Conservation (phyloP, 495 filamentous ascomycete genomes). For the Podospora sp. region DNA sequence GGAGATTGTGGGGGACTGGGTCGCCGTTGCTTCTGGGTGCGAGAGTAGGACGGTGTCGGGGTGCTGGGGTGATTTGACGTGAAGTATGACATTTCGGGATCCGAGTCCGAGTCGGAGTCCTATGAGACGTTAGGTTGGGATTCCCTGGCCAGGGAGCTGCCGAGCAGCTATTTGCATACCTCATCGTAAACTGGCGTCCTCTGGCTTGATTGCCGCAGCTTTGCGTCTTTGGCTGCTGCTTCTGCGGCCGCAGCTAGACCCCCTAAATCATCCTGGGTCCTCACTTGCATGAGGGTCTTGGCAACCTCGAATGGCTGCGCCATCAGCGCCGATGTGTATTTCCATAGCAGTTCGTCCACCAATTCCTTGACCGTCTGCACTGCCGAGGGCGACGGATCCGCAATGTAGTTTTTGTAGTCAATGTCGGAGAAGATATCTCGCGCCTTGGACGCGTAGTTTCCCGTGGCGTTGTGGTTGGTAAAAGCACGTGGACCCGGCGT, state of each 20-base stretch:
- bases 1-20: constrained; percentile 39
- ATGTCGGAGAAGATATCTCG: constrained; percentile 83
- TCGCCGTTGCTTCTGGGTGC: constrained; percentile 34
- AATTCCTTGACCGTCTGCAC: constrained; percentile 70
- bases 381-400: constrained; percentile 72
- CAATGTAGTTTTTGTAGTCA: constrained; percentile 85
- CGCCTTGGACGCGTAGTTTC: constrained; percentile 70
- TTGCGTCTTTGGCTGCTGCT: constrained; percentile 27
- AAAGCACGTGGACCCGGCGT: constrained; percentile 50
- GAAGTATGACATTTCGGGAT: constrained; percentile 81
- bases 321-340: constrained; percentile 79
- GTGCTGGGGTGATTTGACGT: constrained; percentile 65
- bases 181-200: constrained; percentile 49
- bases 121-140: constrained; percentile 18
- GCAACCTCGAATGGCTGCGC: constrained; percentile 97
- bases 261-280: constrained; percentile 53
- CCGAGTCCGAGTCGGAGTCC: constrained; percentile 63
- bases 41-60: constrained; percentile 56
- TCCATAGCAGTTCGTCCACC: constrained; percentile 79
- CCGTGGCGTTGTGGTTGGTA: constrained; percentile 51
- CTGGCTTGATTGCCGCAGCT: constrained; percentile 40
- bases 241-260: constrained; percentile 34
- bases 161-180: constrained; percentile 41
- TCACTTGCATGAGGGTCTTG: constrained; percentile 87
- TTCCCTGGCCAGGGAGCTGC: constrained; percentile 14